These are phyloP conservation scores for Rutstroemia sydowiana DNA, from an alignment of 2,329 filamentous ascomycete genomes.

Conservation along the genomic window DNA sequence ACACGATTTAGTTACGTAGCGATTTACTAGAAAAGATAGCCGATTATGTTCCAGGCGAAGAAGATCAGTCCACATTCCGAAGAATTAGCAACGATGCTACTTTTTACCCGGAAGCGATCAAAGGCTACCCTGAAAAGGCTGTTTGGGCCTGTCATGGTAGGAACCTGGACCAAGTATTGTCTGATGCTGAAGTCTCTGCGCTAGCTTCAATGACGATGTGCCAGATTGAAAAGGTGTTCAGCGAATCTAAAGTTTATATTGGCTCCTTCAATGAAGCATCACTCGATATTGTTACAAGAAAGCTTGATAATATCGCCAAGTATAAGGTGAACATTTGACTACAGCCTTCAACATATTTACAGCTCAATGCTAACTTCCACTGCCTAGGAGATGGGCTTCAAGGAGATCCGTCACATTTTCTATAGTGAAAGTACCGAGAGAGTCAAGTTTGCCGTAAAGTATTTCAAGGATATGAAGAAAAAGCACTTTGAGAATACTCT, in stretches of 20 bases:
- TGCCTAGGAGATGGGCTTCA: neutral
- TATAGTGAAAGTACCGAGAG: conserved; percentile 21
- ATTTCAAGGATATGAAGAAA: conserved; percentile 17
- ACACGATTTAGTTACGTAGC: neutral
- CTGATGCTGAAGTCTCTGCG: neutral
- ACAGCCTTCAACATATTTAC: too few species aligned
- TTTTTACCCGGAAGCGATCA: neutral
- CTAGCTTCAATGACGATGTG: conserved; percentile 19
- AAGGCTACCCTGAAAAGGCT: neutral
- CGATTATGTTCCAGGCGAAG: neutral
- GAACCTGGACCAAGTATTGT: neutral
- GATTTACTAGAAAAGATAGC: conserved; percentile 1
- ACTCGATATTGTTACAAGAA: conserved; percentile 15
- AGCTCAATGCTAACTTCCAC: neutral
- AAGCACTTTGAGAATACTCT: conserved; percentile 24
- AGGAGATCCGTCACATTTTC: conserved; percentile 17
- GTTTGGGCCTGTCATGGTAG: neutral
- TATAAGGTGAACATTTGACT: conserved; percentile 16
- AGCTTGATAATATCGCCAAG: conserved; percentile 23
- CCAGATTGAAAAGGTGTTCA: conserved; percentile 14
- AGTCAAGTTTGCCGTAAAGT: conserved; percentile 16
- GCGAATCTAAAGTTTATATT: conserved; percentile 17
- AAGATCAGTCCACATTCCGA: neutral
- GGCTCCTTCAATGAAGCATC: conserved; percentile 11
- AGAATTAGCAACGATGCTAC: conserved; percentile 5